Base-by-base conservation (phyloP, 2,329 filamentous ascomycete genomes). In the Xylaria hypoxylon region DNA sequence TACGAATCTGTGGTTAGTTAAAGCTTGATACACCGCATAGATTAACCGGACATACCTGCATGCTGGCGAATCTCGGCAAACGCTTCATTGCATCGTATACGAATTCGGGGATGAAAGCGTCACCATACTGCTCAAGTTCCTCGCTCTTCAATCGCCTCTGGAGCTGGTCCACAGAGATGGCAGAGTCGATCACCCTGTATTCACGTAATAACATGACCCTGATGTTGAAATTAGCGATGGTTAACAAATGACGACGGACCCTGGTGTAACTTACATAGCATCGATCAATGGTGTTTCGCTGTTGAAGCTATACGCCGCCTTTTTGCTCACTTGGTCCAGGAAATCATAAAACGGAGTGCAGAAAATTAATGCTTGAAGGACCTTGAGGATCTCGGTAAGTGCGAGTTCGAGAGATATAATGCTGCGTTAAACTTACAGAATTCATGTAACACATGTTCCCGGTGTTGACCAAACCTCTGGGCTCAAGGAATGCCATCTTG, bases 401-500 rank as follows among this genome's bases (percentile, higher is more conserved):
- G 11, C 7, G 5, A n/a, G 10, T 22, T 22, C n/a, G 11, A 40
- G 15, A n/a, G n/a, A 63, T 7, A 11, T 19, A 28, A 26, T 19
- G 6, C 13, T 42, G 38, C 26, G 19, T 26, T 33, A 17, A n/a
- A 82, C 92, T 82, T 85, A 97, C 95, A 70, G 96, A 97, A 83
- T 98, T 99, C 96, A 99, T 98, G 81, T 99, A 99, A 81, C 96
- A 99, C 92, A 98, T 96, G 77, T 99, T 98, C 56, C 96, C 96
- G 45, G 95, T 96, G 80, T 99, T 99, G 72, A 97, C 92, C 76
- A 99, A 86, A 55, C 96, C 96, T 71, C 95, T 89, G 57, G 96
- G 96, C 80, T 98, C 93, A 57, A 99, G 85, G 76, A 97, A 97
- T 19, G 91, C 85, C 71, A 95, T 83, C 74, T 91, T 92, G 35